Conservation (phyloP, 495 filamentous ascomycete genomes). For the Annulohypoxylon bovei region DNA sequence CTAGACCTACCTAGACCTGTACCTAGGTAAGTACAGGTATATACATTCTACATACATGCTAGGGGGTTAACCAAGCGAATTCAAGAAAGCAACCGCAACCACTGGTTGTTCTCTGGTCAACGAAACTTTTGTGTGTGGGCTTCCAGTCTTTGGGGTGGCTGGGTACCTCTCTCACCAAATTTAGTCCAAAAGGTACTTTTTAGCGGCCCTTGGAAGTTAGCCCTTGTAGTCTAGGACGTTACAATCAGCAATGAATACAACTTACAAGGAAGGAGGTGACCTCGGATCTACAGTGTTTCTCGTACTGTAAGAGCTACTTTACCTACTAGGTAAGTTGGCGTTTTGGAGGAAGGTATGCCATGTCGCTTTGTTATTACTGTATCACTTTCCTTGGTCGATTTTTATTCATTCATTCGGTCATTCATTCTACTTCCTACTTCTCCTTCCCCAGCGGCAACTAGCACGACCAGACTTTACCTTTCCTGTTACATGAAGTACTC, state of each 20-base stretch:
- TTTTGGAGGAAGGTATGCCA: constrained; percentile 23
- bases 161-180: constrained; percentile 17
- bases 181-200: constrained; percentile 21
- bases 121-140: constrained; percentile 16
- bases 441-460: constrained; percentile 5
- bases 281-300: constrained; percentile 24
- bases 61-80: constrained; percentile 10
- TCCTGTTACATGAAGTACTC: background rate
- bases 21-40: background rate
- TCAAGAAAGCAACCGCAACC: background rate
- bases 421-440: constrained; percentile 11
- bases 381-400: constrained; percentile 28
- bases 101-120: constrained; percentile 23
- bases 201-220: background rate
- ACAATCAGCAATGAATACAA: constrained; percentile 31
- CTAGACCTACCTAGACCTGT: background rate
- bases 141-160: background rate
- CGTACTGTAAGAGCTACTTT: constrained; percentile 26
- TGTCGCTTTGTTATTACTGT: constrained; percentile 40
- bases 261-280: constrained; percentile 40
- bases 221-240: constrained; percentile 21
- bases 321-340: constrained; percentile 3
- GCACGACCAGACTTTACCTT: constrained; percentile 1
- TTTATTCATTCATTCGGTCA: constrained; percentile 4
- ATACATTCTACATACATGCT: background rate